These are phyloP conservation scores for Didymella segeticola DNA, from an alignment of 2,329 filamentous ascomycete species.

Conservation along the genomic window DNA sequence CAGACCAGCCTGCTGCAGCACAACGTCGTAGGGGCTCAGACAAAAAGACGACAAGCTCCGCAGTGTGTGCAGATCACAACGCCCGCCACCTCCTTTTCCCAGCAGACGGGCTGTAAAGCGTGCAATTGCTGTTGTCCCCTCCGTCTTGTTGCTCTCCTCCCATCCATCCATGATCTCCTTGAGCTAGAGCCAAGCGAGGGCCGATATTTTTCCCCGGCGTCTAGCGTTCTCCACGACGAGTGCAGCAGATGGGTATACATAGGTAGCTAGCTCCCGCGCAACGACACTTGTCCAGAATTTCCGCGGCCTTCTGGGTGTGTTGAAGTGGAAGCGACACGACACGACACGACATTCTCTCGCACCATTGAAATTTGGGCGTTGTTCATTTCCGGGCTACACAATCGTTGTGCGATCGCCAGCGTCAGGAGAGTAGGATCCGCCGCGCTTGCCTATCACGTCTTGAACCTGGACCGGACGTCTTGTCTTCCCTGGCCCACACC, in stretches of 20 bases:
- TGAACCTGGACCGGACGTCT: constrained; percentile 36
- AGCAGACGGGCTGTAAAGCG: constrained; percentile 6
- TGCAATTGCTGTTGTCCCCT: constrained; percentile 13
- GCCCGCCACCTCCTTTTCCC: constrained; percentile 25
- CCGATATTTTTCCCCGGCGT: constrained; percentile 22
- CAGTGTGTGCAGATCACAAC: constrained; percentile 7
- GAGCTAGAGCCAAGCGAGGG: constrained; percentile 28
- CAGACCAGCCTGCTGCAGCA: constrained; percentile 11
- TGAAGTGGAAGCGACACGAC: too few species aligned
- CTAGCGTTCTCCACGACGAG: constrained; percentile 29
- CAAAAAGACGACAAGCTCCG: constrained; percentile 10
- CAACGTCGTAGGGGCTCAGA: constrained; percentile 6
- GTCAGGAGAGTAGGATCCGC: constrained; percentile 22
- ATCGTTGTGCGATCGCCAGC: constrained; percentile 11
- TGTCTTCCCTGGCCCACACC: constrained; percentile 38
- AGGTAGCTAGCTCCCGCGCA: constrained; percentile 33
- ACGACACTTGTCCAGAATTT: constrained; percentile 32
- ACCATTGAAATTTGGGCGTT: too few species aligned
- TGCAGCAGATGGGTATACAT: too few species aligned
- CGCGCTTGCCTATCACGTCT: constrained; percentile 36
- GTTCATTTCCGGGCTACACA: constrained; percentile 1
- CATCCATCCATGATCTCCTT: constrained; percentile 15
- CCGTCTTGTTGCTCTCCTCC: too few species aligned
- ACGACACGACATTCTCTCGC: too few species aligned
- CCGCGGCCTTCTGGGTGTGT: background rate